Base-by-base conservation (phyloP, 202 grass and related monocot species). In the Schoenoplectus triqueter region DNA sequence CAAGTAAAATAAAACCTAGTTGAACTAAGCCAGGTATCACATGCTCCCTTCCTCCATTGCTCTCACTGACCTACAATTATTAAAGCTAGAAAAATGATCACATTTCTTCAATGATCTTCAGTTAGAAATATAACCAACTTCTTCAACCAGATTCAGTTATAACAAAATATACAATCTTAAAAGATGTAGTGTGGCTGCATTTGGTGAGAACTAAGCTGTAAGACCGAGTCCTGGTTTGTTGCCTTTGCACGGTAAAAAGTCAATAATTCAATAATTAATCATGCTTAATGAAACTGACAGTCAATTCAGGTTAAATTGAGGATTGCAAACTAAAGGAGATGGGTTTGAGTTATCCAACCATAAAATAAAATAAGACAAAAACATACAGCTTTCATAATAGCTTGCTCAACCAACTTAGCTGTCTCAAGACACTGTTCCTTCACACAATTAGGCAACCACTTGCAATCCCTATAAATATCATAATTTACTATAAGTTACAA, bases 1-100 rank as follows among this genome's bases (percentile, higher is more conserved):
- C 90, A 73, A 97, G 86, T 59, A 97, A 81, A 60, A 89, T 82
- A 94, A 94, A 92, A 3, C 87, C 92, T 64, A 94, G 83, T 57
- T 94, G 89, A 70, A 97, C 94, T 51, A 92, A 92, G 87, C 92
- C 89, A 42, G 87, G 92, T 71, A 97, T 44, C 10, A 92, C 84
- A 71, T 97, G 87, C 84, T 97, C 94, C 86, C 92, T 88, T 39
- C 94, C 94, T 84, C 66, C 66, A 86, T 88, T 86, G 84, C 90
- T 89, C 85, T 94, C 90, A 60, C 86, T 67, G 0, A 92, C 89
- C 94, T 97, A 77, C 20, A 77, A 41, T 77, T 57, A 57, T 57
- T n/a, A 55, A 7, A n/a, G 73, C 73, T 21, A 59, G 82, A 92
- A 80, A 92, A 68, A 86, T 39, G 18, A 86, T 59, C 22, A 47